Evolutionary conservation across 495 filamentous ascomycete species (phyloP).

Genomic region (Chlorociboria aeruginascens): DNA sequence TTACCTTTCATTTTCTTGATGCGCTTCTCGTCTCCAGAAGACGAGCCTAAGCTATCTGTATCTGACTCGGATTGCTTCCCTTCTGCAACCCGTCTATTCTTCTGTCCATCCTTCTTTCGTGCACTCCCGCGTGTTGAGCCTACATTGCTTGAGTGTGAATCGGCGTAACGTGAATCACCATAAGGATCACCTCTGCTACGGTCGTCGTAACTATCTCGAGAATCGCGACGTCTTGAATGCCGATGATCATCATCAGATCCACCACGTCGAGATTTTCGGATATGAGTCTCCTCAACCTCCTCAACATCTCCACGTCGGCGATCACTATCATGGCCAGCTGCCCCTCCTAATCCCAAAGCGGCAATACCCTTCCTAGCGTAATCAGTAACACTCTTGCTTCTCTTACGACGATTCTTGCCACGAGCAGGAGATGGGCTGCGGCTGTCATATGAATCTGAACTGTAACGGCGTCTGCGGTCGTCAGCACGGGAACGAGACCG

Average conservation of each 20-base stretch:
- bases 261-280: constrained; percentile 4
- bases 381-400: constrained; percentile 47
- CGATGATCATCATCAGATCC: constrained; percentile 15
- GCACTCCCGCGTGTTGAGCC: constrained; percentile 16
- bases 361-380: constrained; percentile 43
- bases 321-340: constrained; percentile 36
- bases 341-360: constrained; percentile 38
- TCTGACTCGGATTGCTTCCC: constrained; percentile 34
- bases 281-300: constrained; percentile 6
- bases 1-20: constrained; percentile 74
- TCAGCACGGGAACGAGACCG: constrained; percentile 51
- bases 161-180: constrained; percentile 13
- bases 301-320: constrained; percentile 61
- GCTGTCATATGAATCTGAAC: constrained; percentile 38
- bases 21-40: constrained; percentile 63
- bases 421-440: constrained; percentile 23
- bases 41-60: constrained; percentile 50
- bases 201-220: constrained; percentile 1
- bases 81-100: constrained; percentile 15
- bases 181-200: constrained; percentile 14
- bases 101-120: constrained; percentile 19
- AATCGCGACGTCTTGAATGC: constrained; percentile 6
- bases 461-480: constrained; percentile 29
- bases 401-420: constrained; percentile 23
- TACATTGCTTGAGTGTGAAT: constrained; percentile 19